A percentile compares a stretch with the other conserved stretches of the same genome.
phyloP scores from a whole-genome alignment of 179 eudicot species.

The Spinacia oleracea region DNA sequence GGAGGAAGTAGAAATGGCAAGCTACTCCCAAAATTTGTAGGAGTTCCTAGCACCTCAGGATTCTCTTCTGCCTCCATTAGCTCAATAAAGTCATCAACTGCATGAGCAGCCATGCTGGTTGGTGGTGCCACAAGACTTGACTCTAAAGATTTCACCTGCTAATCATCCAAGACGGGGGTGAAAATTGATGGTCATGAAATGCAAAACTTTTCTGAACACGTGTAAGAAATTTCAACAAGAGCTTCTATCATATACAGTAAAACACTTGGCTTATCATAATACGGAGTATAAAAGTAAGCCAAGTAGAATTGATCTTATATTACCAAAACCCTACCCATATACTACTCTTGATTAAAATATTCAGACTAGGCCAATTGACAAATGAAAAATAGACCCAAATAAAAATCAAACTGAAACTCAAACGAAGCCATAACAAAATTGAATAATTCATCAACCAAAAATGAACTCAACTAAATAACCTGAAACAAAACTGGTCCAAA shows the following conservation, averaged over 20 bases:
- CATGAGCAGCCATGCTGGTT: constrained; percentile 87
- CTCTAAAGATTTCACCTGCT: constrained; percentile 44
- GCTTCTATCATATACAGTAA: not conserved
- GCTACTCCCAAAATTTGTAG: constrained; percentile 22
- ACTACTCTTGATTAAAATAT: no score
- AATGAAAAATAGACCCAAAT: no score
- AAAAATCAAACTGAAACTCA: no score
- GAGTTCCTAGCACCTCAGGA: constrained; percentile 31
- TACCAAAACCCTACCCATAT: not conserved
- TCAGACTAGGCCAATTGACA: no score
- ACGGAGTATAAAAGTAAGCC: not conserved
- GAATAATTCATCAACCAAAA: not conserved
- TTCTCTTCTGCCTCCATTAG: constrained; percentile 47
- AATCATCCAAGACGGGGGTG: not conserved
- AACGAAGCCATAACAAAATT: not conserved
- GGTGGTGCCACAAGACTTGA: constrained; percentile 43
- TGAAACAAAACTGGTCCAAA: not conserved
- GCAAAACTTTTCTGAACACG: not conserved
- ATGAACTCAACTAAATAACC: no score
- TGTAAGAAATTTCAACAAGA: not conserved
- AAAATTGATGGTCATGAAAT: not conserved
- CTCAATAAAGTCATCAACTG: constrained; percentile 57
- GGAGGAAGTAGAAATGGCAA: constrained; percentile 49
- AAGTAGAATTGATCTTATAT: not conserved
- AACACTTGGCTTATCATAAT: not conserved